Evolutionary conservation across 768 basidiomycete species (phyloP).

Genomic region (Tricholoma sp.): DNA sequence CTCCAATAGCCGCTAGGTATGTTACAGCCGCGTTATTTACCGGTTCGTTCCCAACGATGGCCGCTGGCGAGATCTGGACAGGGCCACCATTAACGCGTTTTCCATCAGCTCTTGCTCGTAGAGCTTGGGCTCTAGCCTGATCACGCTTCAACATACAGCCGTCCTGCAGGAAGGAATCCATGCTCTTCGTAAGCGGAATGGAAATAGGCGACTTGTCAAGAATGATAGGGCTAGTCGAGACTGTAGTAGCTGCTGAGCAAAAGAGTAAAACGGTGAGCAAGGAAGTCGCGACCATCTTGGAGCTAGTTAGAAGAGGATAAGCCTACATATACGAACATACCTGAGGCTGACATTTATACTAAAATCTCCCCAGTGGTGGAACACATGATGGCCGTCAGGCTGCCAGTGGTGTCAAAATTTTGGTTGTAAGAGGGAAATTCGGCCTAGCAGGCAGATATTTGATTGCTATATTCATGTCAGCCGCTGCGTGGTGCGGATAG

Average conservation of each 20-base stretch:
- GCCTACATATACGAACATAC: background rate
- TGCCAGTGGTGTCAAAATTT: too few relatives aligned
- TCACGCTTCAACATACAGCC: conserved; percentile 45
- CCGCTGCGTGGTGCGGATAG: too few relatives aligned
- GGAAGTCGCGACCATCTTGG: conserved; percentile 33
- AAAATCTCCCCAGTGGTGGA: too few relatives aligned
- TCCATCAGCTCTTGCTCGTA: conserved; percentile 30
- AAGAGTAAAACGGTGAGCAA: conserved; percentile 42
- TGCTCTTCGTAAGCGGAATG: conserved; percentile 48
- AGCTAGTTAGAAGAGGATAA: background rate
- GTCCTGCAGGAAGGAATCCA: conserved; percentile 38
- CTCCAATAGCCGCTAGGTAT: conserved; percentile 43
- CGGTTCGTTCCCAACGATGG: conserved; percentile 37
- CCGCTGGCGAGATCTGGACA: conserved; percentile 17
- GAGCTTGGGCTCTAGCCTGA: conserved; percentile 41
- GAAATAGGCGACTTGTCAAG: conserved; percentile 36
- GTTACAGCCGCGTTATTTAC: conserved; percentile 32
- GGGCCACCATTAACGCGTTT: conserved; percentile 6
- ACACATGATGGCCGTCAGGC: too few relatives aligned
- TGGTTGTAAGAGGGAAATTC: too few relatives aligned
- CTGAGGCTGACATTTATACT: too few relatives aligned
- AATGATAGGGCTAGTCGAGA: conserved; percentile 40
- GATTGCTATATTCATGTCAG: too few relatives aligned
- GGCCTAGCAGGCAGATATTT: too few relatives aligned
- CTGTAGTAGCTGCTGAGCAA: conserved; percentile 27